These are phyloP conservation scores for Boletus bicolor DNA, from an alignment of 768 basidiomycete genomes.

Conservation along the genomic window DNA sequence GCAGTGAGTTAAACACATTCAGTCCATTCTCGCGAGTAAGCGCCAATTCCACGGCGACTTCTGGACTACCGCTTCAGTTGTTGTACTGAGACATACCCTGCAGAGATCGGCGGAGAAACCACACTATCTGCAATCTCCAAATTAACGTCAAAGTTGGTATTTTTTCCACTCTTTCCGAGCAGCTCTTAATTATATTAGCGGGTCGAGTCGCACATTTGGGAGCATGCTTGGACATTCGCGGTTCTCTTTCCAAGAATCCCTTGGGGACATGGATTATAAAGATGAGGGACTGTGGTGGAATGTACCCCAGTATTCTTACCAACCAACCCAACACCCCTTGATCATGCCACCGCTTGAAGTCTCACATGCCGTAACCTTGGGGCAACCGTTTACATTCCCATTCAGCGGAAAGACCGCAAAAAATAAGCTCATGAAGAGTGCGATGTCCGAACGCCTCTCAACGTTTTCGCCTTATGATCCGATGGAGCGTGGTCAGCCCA, in stretches of 20 bases:
- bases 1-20: slow-evolving; percentile 8
- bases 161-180: neutral
- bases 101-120: neutral
- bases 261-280: slow-evolving; percentile 19
- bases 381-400: slow-evolving; percentile 26
- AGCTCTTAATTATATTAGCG: slow-evolving; percentile 2
- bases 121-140: neutral
- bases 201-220: neutral
- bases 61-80: neutral
- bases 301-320: slow-evolving; percentile 16
- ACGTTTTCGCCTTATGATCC: slow-evolving; percentile 33
- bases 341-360: slow-evolving; percentile 16
- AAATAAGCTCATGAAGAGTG: slow-evolving; percentile 35
- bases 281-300: slow-evolving; percentile 3
- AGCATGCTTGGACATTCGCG: slow-evolving; percentile 16
- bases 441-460: slow-evolving; percentile 35
- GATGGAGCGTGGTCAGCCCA: slow-evolving; percentile 28
- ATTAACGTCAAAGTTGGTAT: slow-evolving; percentile 4
- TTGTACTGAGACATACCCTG: neutral
- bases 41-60: neutral
- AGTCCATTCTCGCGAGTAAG: neutral
- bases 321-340: slow-evolving; percentile 9
- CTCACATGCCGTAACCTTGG: slow-evolving; percentile 20
- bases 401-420: slow-evolving; percentile 30
- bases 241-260: slow-evolving; percentile 12